phyloP scores from a whole-genome alignment of 306 rosid species.

The barrel medic (Medicago truncatula) region DNA sequence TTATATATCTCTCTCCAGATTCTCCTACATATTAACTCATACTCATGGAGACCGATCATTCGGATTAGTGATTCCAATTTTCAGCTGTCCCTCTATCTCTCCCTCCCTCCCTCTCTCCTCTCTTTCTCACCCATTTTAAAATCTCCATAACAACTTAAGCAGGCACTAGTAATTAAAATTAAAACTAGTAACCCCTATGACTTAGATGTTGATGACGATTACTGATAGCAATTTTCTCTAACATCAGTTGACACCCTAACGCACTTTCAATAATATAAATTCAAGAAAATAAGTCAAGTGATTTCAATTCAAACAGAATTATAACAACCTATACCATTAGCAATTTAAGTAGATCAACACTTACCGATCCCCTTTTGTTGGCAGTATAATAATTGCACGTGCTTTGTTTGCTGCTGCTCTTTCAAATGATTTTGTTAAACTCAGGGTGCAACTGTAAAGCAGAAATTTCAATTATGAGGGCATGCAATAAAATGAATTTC shows the following conservation, averaged over 20 bases:
- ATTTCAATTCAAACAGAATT: conserved; percentile 31
- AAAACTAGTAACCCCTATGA: background rate
- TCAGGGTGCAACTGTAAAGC: conserved; percentile 85
- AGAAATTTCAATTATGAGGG: conserved; percentile 48
- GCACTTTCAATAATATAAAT: conserved; percentile 29
- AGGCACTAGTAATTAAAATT: conserved; percentile 24
- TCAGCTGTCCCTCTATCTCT: background rate
- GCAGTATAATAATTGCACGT: conserved; percentile 89
- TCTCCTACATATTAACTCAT: background rate
- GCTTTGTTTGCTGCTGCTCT: conserved; percentile 95
- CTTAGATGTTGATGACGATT: conserved; percentile 18
- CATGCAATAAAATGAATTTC: conserved; percentile 34
- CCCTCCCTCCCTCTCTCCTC: background rate
- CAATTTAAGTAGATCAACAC: conserved; percentile 44
- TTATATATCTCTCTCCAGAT: too few species aligned
- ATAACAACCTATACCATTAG: conserved; percentile 12
- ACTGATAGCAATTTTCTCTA: conserved; percentile 15
- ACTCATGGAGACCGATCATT: background rate
- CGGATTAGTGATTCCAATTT: conserved; percentile 16
- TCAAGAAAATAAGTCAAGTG: conserved; percentile 16
- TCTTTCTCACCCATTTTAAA: background rate
- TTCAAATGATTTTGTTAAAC: conserved; percentile 85
- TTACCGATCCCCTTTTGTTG: conserved; percentile 90
- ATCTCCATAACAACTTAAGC: background rate
- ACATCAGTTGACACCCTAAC: background rate